Evolutionary conservation across 805 yeast species (phyloP), one percentile per base, ranked within the genome.

Genomic region (Wickerhamiella azymoides): DNA sequence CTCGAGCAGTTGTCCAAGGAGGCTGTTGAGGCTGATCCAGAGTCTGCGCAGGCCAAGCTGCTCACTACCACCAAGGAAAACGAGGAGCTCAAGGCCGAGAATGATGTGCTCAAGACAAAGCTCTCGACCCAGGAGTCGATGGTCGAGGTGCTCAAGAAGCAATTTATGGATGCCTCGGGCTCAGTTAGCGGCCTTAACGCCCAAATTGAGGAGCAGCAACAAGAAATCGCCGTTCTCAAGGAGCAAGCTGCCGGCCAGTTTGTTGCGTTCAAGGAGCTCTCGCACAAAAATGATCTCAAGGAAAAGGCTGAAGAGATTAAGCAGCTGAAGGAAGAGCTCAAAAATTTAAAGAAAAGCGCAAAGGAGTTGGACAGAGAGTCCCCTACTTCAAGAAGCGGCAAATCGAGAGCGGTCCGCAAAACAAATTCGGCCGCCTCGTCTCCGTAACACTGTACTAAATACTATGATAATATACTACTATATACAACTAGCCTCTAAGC

Each of bases 71-170:
- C 11, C 13, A 11, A 28, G 27, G 33, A 43, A 13, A 5, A 26
- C 8, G 45, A 33, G 35, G 18, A 43, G 11, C 13, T 37, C 3
- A 39, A 32, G 17, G 52, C 45, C 10, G 53, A 65, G 47, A 67
- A 70, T n/a, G 62, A 70, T 55, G 67, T 68, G 5, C 55, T 78
- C 30, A 69, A 71, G 48, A 69, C 69, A 6, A 66, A 70, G 43
- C 62, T 79, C 2, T 61, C 64, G 26, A 69, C 61, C 24, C 62
- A 70, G 39, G 61, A 70, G 16, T 61, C 64, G 10, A 69, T 68
- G 50, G 54, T 71, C 2, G 70, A 69, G 26, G 67, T 9, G 43
- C 49, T 11, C 60, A 59, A 46, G 55, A 52, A 40, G 56, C 58
- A 40, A 51, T 27, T 42, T 5, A 9, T 9, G 13, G 16, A 54